Conservation (phyloP, 768 basidiomycete genomes). For the Tricholoma bakamatsutake region DNA sequence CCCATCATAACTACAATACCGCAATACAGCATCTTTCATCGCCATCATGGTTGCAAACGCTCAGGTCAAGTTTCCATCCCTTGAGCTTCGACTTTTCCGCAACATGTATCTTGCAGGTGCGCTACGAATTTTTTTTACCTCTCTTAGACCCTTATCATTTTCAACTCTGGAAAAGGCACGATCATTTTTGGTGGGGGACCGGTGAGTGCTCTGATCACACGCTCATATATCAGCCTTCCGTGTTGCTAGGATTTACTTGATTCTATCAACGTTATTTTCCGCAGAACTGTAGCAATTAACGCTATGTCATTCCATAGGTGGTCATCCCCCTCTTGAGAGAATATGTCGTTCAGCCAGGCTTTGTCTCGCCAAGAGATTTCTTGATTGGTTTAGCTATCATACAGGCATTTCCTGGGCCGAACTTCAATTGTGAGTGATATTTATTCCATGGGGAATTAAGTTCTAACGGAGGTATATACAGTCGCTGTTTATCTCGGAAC, state of each 20-base stretch:
- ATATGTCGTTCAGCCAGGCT: conserved; percentile 45
- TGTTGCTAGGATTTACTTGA: background rate
- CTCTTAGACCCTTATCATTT: background rate
- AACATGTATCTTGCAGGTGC: conserved; percentile 36
- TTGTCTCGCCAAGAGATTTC: conserved; percentile 50
- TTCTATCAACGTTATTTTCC: background rate
- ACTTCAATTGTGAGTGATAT: conserved; percentile 37
- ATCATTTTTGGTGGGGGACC: conserved; percentile 52
- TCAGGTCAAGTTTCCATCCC: background rate
- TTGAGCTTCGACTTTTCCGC: conserved; percentile 25
- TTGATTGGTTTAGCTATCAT: conserved; percentile 46
- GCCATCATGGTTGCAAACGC: background rate
- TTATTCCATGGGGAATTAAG: background rate
- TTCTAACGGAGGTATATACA: background rate
- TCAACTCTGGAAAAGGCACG: conserved; percentile 21
- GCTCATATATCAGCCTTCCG: background rate
- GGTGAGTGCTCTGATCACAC: background rate
- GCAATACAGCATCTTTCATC: background rate
- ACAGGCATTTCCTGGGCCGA: conserved; percentile 47
- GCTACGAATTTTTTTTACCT: background rate
- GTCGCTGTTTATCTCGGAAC: conserved; percentile 46
- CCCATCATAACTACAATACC: background rate
- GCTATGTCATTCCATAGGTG: conserved; percentile 18
- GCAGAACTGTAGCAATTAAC: background rate
- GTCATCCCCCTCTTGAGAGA: conserved; percentile 47